Conservation (phyloP, 805 yeast species). For the Kodamaea leandrae region DNA sequence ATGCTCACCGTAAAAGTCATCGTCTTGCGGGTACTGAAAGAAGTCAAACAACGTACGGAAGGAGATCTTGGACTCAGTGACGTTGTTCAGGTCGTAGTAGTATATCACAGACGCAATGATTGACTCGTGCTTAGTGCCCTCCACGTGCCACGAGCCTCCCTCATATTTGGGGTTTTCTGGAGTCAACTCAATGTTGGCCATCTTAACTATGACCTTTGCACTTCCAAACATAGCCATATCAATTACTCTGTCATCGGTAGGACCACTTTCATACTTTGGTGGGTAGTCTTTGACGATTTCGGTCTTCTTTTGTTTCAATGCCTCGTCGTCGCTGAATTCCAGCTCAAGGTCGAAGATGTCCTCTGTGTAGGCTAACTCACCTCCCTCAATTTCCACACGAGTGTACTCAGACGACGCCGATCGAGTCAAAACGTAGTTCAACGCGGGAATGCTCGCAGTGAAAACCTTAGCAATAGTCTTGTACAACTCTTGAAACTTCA, state of each 20-base stretch:
- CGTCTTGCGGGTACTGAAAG: constrained; percentile 36
- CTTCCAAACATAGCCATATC: constrained; percentile 17
- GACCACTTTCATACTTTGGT: neutral
- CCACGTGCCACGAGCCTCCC: constrained; percentile 46
- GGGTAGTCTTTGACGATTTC: neutral
- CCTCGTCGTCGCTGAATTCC: neutral
- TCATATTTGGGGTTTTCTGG: constrained; percentile 38
- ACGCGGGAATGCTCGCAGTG: constrained; percentile 29
- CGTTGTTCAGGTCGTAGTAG: constrained; percentile 41
- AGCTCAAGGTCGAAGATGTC: neutral
- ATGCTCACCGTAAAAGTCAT: constrained; percentile 20
- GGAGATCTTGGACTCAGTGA: constrained; percentile 30
- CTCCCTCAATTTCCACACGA: neutral
- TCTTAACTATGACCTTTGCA: constrained; percentile 37
- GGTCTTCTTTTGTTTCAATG: neutral
- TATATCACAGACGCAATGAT: constrained; percentile 41
- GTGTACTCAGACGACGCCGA: constrained; percentile 17
- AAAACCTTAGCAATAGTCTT: constrained; percentile 29
- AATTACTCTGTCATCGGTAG: constrained; percentile 12
- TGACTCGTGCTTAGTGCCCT: constrained; percentile 41
- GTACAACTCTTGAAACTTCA: constrained; percentile 24
- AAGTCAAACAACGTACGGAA: constrained; percentile 30
- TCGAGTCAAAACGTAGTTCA: constrained; percentile 27
- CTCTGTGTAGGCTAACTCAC: neutral
- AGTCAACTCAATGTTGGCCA: constrained; percentile 40